These are phyloP conservation scores for Xylariaceae sp. DNA, from an alignment of 2,329 filamentous ascomycete species.

Conservation along the genomic window DNA sequence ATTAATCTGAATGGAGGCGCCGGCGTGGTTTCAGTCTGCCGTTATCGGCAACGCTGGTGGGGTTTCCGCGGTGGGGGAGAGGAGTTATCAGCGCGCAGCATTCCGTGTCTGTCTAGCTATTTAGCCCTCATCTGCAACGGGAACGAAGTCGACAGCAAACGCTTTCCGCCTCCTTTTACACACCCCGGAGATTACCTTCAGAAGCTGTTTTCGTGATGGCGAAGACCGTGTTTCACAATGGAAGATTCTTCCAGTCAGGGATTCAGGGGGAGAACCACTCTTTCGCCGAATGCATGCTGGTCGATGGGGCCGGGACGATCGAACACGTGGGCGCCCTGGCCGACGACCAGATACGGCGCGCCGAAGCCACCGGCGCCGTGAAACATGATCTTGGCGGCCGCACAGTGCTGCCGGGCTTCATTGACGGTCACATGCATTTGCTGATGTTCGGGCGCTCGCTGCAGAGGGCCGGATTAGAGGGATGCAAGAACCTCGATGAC, in stretches of 20 bases:
- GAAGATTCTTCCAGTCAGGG: constrained; percentile 54
- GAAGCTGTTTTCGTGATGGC: constrained; percentile 31
- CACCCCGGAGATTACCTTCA: not conserved
- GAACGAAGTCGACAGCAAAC: no score
- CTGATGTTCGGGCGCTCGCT: constrained; percentile 51
- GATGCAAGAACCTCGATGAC: constrained; percentile 43
- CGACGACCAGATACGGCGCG: constrained; percentile 30
- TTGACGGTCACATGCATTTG: constrained; percentile 55
- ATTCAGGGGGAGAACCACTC: constrained; percentile 23
- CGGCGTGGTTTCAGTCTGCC: not conserved
- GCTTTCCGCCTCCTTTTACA: not conserved
- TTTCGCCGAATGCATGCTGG: constrained; percentile 37
- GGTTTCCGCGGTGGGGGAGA: not conserved
- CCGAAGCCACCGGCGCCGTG: constrained; percentile 23
- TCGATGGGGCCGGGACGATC: constrained; percentile 34
- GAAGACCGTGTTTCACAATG: constrained; percentile 49
- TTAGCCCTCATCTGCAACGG: no score
- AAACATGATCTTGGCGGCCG: constrained; percentile 36
- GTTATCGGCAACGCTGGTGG: not conserved
- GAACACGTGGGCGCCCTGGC: constrained; percentile 33
- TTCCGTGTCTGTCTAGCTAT: no score
- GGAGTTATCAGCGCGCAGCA: no score
- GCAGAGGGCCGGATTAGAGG: constrained; percentile 44
- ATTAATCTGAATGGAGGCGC: not conserved
- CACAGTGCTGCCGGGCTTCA: constrained; percentile 49